These are phyloP conservation scores for Papiliotrema nemorosa DNA, from an alignment of 1,284 basidiomycete species.

Conservation along the genomic window DNA sequence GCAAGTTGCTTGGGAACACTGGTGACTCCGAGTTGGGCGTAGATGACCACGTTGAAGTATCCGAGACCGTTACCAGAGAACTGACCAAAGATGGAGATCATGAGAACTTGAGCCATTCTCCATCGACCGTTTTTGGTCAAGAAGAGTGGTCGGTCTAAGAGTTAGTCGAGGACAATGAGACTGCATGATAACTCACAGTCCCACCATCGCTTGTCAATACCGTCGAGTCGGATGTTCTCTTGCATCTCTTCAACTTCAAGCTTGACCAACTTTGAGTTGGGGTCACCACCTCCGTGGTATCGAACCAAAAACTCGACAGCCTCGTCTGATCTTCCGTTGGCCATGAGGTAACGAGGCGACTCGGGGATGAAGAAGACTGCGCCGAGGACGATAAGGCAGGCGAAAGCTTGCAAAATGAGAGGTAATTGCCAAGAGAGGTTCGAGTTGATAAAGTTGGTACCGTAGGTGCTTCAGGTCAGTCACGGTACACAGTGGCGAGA, in stretches of 20 bases:
- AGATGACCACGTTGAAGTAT: slow-evolving; percentile 51
- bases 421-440: slow-evolving; percentile 37
- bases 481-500: no score
- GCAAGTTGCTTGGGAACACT: slow-evolving; percentile 49
- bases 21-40: slow-evolving; percentile 25
- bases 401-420: slow-evolving; percentile 32
- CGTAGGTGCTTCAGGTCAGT: slow-evolving; percentile 20
- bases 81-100: slow-evolving; percentile 52
- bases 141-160: slow-evolving; percentile 31
- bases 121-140: slow-evolving; percentile 29
- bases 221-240: slow-evolving; percentile 56
- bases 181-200: slow-evolving; percentile 25
- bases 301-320: slow-evolving; percentile 66
- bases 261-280: slow-evolving; percentile 22
- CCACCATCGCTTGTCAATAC: slow-evolving; percentile 63
- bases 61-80: slow-evolving; percentile 54
- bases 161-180: neutral
- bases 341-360: slow-evolving; percentile 84
- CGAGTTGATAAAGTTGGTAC: slow-evolving; percentile 27
- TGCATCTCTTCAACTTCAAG: slow-evolving; percentile 61
- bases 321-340: slow-evolving; percentile 73
- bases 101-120: slow-evolving; percentile 36
- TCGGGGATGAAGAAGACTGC: slow-evolving; percentile 52
- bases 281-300: slow-evolving; percentile 29
- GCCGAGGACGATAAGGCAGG: slow-evolving; percentile 21